Evolutionary conservation across 2,329 filamentous ascomycete species (phyloP), one percentile per base, ranked within the genome.

Genomic region (Fusarium sublunatum): DNA sequence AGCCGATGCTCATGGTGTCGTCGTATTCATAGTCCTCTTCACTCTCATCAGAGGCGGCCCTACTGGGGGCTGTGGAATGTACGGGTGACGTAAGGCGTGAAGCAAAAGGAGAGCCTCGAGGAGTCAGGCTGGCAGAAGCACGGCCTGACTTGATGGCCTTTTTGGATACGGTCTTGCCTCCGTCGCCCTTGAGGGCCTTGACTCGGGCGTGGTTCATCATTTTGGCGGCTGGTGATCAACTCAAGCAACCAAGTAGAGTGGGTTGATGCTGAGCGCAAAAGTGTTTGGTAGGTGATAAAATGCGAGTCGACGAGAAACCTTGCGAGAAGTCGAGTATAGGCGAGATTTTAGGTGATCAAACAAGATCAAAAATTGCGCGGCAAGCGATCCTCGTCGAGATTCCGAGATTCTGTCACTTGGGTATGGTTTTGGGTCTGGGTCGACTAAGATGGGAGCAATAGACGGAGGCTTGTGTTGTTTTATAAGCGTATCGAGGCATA

Each of bases 111-210:
- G 87, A 90, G 29, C 79, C 80, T 53, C 82, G 80, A 31, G 85
- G 83, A 2, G 88, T 89, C 55, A 78, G 79, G 41, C 78, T 79
- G 52, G 82, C 83, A 6, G 86, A 89, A n/a, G 81, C 82, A 28
- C 83, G 80, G n/a, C 83, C 82, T 4, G 82, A 83, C 59, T 83
- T 83, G 38, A 81, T 80, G 22, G 88, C 87, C 75, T 91, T 92
- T 70, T 83, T 84, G 42, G 90, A 92, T 31, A 86, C 77, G 13
- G 89, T 92, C 79, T 92, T 92, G 73, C 86, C 19, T 19, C 19
- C 85, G 78, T 86, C 88, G 77, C 89, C 88, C 61, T 83, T 79
- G 56, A 91, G 85, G 46, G 86, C 88, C 75, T 90, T 88, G 72
- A 90, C 88, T 68, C 88, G 81, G 52, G 85, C 79, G 70, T 89